Base-by-base conservation (phyloP, 768 basidiomycete species). In the Rubroboletus pulcherrimus region DNA sequence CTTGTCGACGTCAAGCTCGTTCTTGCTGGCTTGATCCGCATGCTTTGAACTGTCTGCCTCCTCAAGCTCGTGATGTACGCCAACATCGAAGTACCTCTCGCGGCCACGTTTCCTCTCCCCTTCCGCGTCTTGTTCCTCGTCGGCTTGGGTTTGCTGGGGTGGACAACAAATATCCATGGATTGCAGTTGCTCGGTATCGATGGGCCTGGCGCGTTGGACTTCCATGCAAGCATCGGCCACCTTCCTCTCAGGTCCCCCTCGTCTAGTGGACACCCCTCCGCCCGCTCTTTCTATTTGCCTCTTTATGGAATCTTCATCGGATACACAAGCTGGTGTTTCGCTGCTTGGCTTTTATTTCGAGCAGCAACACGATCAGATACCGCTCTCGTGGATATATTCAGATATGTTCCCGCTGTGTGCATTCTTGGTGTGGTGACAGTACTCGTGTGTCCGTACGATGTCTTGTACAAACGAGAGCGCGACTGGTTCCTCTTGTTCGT, bases 151-250 rank as follows among this genome's bases (percentile, higher is more conserved):
- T 81, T 94, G 53, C 75, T 96, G 5, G 87, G 87, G 58, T 99
- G 96, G 94, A 93, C 93, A 0, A 84, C 87, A 34, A 99, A 98
- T 71, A 73, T 98, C 7, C 95, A 98, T 71, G 82, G 89, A 47
- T 83, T 98, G 44, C 77, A 86, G 59, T 61, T 78, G 11, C 75
- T 87, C 15, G 86, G 89, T 21, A 73, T 98, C 39, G 93, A 99
- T 70, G 84, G 82, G 0, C 75, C 81, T 14, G 71, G 77, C 58
- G 84, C 84, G 5, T 78, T 99, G 67, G 90, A 91, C 65, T 74
- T 93, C 26, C 62, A 68, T 17, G 15, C 59, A 24, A 40, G 29
- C 35, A 54, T 21, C 21, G 21, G 30, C 17, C 30, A 46, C 40
- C 60, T 71, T 15, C 67, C 67, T 44, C 62, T 62, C 24, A 55